Base-by-base conservation (phyloP, 192 early-diverging fungal genomes). In the Coemansia sp. region DNA sequence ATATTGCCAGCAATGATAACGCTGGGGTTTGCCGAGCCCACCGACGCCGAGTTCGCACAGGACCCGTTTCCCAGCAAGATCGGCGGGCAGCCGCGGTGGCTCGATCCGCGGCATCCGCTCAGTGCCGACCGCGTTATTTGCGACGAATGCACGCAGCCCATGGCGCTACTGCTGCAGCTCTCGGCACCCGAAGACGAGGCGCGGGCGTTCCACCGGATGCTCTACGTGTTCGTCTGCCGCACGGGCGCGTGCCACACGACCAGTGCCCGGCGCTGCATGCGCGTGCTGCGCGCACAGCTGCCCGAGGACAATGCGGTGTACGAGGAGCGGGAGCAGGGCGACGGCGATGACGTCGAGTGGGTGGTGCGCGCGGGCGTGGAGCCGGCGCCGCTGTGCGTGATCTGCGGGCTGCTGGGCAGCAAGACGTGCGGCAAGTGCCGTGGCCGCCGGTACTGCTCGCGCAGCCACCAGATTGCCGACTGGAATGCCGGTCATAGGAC, bases 171-270 rank as follows among this genome's bases (percentile, higher is more conserved):
- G 45, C 39, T 90, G 46, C 93, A 96, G 79, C 64, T 98, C 5
- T 98, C 94, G 53, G 90, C 93, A 1, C 93, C 96, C 8, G 93
- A 98, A 53, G 91, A 98, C 62, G 77, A 85, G 0, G 55, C 62
- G 0, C 85, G 91, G 56, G 94, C 96, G 3, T 97, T 87, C 59
- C 93, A 95, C 59, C 84, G 96, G 32, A 85, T 85, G 49, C 64
- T 97, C 7, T 96, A 95, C 57, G 81, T 99, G 4, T 99, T 96
- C 62, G 84, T 87, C 62, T 99, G 96, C 75, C 90, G 88, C 53
- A 87, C 85, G 27, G 93, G 93, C 20, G 48, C 64, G 1, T 98
- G 96, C 69, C 87, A 94, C 52, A 77, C 70, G 32, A 66, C 70
- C 75, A 83, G 69, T 25, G 59, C 63, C 17, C 30, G n/a, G 5